A percentile compares a stretch with the other conserved stretches of the same genome.
phyloP scores from a whole-genome alignment of 441 rosid species.

The Populus hybrid region DNA sequence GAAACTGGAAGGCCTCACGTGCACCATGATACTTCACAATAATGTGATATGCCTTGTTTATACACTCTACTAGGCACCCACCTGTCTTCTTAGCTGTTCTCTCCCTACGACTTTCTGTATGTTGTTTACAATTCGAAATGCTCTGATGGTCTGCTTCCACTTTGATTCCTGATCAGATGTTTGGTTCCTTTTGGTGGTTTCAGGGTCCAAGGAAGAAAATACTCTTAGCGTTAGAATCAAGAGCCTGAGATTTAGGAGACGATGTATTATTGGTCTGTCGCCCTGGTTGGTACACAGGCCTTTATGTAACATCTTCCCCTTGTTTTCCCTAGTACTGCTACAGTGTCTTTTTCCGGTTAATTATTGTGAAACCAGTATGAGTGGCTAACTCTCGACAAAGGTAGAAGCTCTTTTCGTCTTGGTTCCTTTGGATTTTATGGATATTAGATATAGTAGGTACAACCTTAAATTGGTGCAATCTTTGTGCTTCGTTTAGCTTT shows the following conservation, averaged over 20 bases:
- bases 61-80: neutral
- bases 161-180: neutral
- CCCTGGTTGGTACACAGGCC: slow-evolving; percentile 24
- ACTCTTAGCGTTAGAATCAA: slow-evolving; percentile 78
- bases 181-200: slow-evolving; percentile 21
- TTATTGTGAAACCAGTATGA: slow-evolving; percentile 14
- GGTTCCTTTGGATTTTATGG: neutral
- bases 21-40: neutral
- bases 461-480: slow-evolving; percentile 11
- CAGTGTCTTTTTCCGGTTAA: slow-evolving; percentile 23
- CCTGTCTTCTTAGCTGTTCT: neutral
- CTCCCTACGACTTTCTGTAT: neutral
- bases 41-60: neutral
- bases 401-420: neutral
- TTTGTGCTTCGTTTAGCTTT: neutral
- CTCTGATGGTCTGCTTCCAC: neutral
- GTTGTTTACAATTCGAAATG: no score
- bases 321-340: neutral
- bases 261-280: slow-evolving; percentile 15
- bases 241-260: slow-evolving; percentile 30
- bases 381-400: slow-evolving; percentile 14
- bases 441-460: neutral
- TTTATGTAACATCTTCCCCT: slow-evolving; percentile 17
- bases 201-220: slow-evolving; percentile 99
- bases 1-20: neutral